Percentiles rank a stretch among this genome's conserved stretches.
These are phyloP conservation scores for Paraleonurus japonicus DNA, from an alignment of 257 asterid species.

Conservation along the genomic window DNA sequence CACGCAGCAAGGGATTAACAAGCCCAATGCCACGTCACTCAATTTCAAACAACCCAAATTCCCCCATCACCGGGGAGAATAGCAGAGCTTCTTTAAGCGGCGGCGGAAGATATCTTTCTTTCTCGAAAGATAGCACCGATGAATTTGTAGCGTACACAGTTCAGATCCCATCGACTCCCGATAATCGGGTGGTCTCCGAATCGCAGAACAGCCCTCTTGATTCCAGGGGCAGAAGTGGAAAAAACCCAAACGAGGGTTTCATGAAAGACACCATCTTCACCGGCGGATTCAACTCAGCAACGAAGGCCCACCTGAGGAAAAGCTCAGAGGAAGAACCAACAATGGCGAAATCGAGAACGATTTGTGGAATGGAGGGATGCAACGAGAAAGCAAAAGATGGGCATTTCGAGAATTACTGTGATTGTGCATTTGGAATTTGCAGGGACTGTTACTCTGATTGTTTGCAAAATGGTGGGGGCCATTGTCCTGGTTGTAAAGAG, in stretches of 20 bases:
- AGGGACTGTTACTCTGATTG: slow-evolving; percentile 69
- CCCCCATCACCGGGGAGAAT: slow-evolving; percentile 52
- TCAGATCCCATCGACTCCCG: slow-evolving; percentile 90
- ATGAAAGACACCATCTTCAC: slow-evolving; percentile 79
- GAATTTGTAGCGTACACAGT: slow-evolving; percentile 87
- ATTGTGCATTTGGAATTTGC: slow-evolving; percentile 80
- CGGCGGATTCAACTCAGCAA: slow-evolving; percentile 78
- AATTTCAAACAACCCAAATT: slow-evolving; percentile 55
- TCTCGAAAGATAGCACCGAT: slow-evolving; percentile 68
- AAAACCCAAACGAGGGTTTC: slow-evolving; percentile 51
- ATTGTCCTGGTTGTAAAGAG: slow-evolving; percentile 91
- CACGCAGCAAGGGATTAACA: slow-evolving; percentile 53
- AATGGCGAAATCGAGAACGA: slow-evolving; percentile 45
- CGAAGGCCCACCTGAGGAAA: slow-evolving; percentile 68
- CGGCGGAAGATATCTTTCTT: slow-evolving; percentile 58
- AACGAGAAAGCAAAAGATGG: slow-evolving; percentile 57
- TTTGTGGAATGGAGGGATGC: slow-evolving; percentile 80
- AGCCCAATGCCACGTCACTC: slow-evolving; percentile 85
- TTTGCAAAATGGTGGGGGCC: slow-evolving; percentile 46
- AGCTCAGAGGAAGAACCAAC: slow-evolving; percentile 43
- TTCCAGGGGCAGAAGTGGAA: slow-evolving; percentile 24
- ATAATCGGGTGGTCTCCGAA: slow-evolving; percentile 44
- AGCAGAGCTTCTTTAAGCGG: slow-evolving; percentile 43
- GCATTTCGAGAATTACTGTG: slow-evolving; percentile 48
- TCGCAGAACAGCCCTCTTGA: slow-evolving; percentile 46